These are phyloP conservation scores for Oryza coarctata DNA, from an alignment of 176 grass and related monocot genomes.

Conservation along the genomic window DNA sequence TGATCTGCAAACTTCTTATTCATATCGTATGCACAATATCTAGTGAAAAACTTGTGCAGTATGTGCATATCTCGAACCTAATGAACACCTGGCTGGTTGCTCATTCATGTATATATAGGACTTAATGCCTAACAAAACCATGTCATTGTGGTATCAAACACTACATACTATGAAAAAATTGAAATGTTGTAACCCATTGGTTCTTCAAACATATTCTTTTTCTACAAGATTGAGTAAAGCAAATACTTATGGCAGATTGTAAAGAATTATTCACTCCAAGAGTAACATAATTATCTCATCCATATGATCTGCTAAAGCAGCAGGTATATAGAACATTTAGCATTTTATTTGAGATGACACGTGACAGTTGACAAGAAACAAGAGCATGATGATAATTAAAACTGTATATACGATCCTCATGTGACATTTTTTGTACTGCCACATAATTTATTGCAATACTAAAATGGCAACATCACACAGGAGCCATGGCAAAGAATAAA, in stretches of 20 bases:
- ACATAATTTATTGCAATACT: conserved; percentile 27
- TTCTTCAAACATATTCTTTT: conserved; percentile 1
- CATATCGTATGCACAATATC: conserved; percentile 22
- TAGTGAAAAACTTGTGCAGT: neutral
- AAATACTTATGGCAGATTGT: neutral
- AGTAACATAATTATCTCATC: conserved; percentile 10
- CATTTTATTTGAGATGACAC: neutral
- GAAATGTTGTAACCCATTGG: conserved; percentile 7
- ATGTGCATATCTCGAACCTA: conserved; percentile 12
- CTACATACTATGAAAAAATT: conserved; percentile 7
- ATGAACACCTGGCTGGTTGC: conserved; percentile 11
- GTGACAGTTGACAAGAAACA: conserved; percentile 20
- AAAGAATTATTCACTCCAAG: conserved; percentile 17
- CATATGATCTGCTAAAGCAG: neutral
- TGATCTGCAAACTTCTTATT: neutral
- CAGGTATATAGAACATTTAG: conserved; percentile 11
- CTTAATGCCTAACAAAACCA: neutral
- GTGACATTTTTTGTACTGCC: neutral
- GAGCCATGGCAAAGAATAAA: neutral
- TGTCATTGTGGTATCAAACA: neutral
- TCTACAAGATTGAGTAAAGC: neutral
- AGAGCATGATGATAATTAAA: conserved; percentile 18
- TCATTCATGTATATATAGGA: conserved; percentile 14
- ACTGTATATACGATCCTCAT: neutral
- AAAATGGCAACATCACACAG: conserved; percentile 8